phyloP scores from a whole-genome alignment of 352 stramenopile species.

The Elongisporangium prolatum region DNA sequence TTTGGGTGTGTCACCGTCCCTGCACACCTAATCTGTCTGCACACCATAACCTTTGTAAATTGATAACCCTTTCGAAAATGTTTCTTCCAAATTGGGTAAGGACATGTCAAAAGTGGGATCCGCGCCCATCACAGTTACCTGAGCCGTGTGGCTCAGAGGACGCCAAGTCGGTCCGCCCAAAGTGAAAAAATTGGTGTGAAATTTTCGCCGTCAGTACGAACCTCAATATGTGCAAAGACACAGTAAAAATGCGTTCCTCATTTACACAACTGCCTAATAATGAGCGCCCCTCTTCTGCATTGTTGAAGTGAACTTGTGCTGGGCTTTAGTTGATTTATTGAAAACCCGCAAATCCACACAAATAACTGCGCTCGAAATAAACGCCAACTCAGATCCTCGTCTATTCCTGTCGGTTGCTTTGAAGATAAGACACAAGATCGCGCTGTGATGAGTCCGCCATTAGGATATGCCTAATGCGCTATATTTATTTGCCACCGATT shows the following conservation, averaged over 20 bases:
- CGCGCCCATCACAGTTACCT: not conserved
- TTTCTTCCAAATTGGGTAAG: not conserved
- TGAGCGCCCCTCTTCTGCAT: not conserved
- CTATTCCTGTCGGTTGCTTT: not conserved
- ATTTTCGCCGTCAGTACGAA: no score
- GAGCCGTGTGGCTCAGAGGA: not conserved
- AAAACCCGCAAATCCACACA: not conserved
- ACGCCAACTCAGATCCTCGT: not conserved
- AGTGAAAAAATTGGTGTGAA: not conserved
- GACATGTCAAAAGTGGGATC: not conserved
- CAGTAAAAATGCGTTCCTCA: no score
- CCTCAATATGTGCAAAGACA: not conserved
- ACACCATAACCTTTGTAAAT: no score
- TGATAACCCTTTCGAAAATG: not conserved
- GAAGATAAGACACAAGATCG: not conserved
- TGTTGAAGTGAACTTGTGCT: not conserved
- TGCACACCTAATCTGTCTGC: no score
- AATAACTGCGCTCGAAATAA: not conserved
- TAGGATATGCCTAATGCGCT: not conserved
- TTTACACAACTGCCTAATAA: no score
- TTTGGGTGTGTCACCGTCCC: not conserved
- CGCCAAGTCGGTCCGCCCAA: not conserved
- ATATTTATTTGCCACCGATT: not conserved
- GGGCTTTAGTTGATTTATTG: not conserved
- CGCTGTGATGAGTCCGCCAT: not conserved